Evolutionary conservation across 306 rosid genomes (phyloP).

Genomic region (Trifolium repens): DNA sequence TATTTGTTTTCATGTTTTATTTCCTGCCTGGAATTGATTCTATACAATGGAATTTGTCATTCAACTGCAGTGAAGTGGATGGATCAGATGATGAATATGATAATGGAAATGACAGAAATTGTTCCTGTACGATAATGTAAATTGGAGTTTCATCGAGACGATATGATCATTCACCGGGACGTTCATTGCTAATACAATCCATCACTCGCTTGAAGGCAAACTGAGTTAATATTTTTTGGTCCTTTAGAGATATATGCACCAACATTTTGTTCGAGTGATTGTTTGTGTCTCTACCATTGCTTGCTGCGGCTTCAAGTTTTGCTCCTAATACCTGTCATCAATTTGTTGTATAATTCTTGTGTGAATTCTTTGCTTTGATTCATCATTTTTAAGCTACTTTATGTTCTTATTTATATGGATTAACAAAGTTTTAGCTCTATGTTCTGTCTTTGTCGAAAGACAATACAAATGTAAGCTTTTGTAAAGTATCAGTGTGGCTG

Average conservation of each 20-base stretch:
- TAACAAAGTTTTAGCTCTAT: constrained; percentile 36
- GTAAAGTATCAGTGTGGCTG: constrained; percentile 36
- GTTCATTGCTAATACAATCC: constrained; percentile 46
- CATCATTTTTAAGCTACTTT: constrained; percentile 53
- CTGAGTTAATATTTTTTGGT: constrained; percentile 49
- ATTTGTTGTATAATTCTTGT: constrained; percentile 61
- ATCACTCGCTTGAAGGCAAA: constrained; percentile 47
- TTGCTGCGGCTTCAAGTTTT: constrained; percentile 77
- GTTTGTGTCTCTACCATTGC: constrained; percentile 59
- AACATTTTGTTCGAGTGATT: constrained; percentile 45
- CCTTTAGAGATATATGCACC: constrained; percentile 38
- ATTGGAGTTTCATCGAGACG: constrained; percentile 46
- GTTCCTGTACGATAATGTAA: constrained; percentile 86
- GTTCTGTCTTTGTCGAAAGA: constrained; percentile 37
- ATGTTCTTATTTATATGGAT: constrained; percentile 47
- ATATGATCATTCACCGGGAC: constrained; percentile 46
- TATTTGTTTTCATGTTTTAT: constrained; percentile 6
- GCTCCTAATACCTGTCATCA: constrained; percentile 52
- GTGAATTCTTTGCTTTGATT: constrained; percentile 64
- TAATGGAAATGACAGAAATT: constrained; percentile 74
- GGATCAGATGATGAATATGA: constrained; percentile 86
- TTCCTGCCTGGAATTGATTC: constrained; percentile 31
- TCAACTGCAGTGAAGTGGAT: constrained; percentile 76
- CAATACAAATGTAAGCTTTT: constrained; percentile 35
- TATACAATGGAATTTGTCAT: constrained; percentile 47